Percentiles rank a stretch among this genome's conserved stretches.
Conservation (phyloP, 2,329 filamentous ascomycete genomes). For the Pyricularia pennisetigena region DNA sequence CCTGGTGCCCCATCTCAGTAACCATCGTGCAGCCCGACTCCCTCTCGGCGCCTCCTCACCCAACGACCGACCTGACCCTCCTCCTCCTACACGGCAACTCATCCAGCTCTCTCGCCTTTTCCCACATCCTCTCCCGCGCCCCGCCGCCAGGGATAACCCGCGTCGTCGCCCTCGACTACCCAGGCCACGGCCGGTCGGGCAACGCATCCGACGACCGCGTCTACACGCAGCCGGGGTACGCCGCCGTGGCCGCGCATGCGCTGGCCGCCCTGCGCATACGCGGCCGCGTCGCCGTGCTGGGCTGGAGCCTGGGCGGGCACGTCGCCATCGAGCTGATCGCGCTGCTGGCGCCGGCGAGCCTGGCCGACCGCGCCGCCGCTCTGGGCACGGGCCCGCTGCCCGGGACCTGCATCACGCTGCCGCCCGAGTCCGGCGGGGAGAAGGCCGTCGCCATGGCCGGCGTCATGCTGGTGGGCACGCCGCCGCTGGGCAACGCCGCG, state of each 20-base stretch:
- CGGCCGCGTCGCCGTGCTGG: not conserved
- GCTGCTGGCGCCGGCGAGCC: not conserved
- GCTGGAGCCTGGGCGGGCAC: not conserved
- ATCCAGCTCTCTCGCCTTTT: not conserved
- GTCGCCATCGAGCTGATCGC: not conserved
- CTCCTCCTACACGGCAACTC: not conserved
- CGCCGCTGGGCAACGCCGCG: not conserved
- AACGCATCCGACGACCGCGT: not conserved
- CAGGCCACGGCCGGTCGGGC: not conserved
- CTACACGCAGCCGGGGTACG: not conserved
- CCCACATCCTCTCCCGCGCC: not conserved
- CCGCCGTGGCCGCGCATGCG: not conserved
- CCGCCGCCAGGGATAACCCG: not conserved
- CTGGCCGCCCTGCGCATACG: not conserved
- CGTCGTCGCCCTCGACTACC: not conserved
- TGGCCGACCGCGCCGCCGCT: not conserved
- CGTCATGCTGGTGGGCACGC: not conserved
- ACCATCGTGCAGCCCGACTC: not conserved
- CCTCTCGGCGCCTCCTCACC: not conserved
- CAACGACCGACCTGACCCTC: not conserved
- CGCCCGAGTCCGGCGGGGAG: too few relatives aligned
- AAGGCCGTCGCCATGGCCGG: not conserved
- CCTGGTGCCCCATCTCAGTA: not conserved
- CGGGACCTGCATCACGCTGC: not conserved
- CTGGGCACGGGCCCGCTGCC: not conserved